Base-by-base conservation (phyloP, 108 stramenopile genomes). In the Cyclotella cryptica region DNA sequence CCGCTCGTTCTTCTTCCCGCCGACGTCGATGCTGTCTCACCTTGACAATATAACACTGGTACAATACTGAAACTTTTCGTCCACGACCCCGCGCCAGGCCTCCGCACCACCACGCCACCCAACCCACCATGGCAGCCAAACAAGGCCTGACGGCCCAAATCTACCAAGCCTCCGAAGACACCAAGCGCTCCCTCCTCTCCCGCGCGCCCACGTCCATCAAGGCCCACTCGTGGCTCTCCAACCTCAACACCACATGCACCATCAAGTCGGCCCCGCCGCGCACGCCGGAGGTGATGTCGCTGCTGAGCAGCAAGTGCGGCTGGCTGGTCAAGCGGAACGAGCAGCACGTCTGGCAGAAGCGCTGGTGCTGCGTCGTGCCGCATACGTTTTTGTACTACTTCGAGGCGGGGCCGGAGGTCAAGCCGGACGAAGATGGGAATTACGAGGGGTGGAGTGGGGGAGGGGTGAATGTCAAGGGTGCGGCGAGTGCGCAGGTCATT, bases 381-480 rank as follows among this genome's bases (percentile, higher is more conserved):
- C 98, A 98, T 64, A 97, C 90, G 39, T 97, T 97, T 53, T 77
- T 98, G 35, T 98, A 97, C 60, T 98, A 98, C 81, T 98, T 97
- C 80, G 98, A 98, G 75, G 90, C 86, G 3, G 45, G 54, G 1
- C 84, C 84, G 22, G 87, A 90, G 69, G 79, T 88, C 18, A 79
- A 84, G 61, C 46, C 64, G n/a, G 85, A 87, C 29, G 86, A 87
- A 4, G 61, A 80, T 66, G 55, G 49, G 18, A 59, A 68, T 64
- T 61, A 74, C 46, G 83, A 79, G 52, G 73, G 66, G 0, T 79
- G 59, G 66, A 84, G 83, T 60, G 83, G 83, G 8, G 83, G 83
- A 21, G 83, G 83, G 14, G 44, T 83, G n/a, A 78, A 78, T 61
- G 11, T 78, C 35, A 83, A 78, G 67, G 72, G 57, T 11, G 64